Conservation (phyloP, 2,329 filamentous ascomycete species). For the Didymella segeticola region DNA sequence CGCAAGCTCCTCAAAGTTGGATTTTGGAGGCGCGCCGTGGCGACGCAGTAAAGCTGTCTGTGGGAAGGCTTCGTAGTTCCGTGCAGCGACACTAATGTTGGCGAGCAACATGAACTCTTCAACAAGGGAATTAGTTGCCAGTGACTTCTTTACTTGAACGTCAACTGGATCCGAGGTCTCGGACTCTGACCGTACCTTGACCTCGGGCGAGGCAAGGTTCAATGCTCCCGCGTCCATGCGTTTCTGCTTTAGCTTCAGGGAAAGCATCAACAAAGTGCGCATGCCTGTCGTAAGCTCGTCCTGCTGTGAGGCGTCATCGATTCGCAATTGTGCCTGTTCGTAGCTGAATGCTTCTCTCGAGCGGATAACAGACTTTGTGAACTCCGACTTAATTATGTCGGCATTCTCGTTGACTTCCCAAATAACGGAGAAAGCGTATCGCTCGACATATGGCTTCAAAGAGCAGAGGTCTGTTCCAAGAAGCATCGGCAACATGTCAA, state of each 20-base stretch:
- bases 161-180: constrained; percentile 96
- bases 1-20: constrained; percentile 93
- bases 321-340: constrained; percentile 91
- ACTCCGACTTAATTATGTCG: constrained; percentile 82
- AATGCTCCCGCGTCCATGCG: constrained; percentile 92
- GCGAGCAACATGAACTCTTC: constrained; percentile 99
- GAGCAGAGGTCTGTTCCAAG: constrained; percentile 96
- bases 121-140: constrained; percentile 96
- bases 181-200: constrained; percentile 92
- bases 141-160: constrained; percentile 90
- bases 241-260: constrained; percentile 92
- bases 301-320: constrained; percentile 85
- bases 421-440: constrained; percentile 59
- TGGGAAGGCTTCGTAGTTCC: constrained; percentile 89
- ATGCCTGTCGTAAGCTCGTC: constrained; percentile 92
- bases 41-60: constrained; percentile 94
- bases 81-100: constrained; percentile 91
- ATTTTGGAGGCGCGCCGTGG: constrained; percentile 89
- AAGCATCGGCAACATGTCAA: constrained; percentile 98
- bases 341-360: constrained; percentile 98
- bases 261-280: constrained; percentile 83
- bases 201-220: constrained; percentile 96
- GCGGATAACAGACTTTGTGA: constrained; percentile 97
- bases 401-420: constrained; percentile 88
- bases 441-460: constrained; percentile 96